phyloP scores from a whole-genome alignment of 2,329 filamentous ascomycete genomes.

The Hysterium pulicare region DNA sequence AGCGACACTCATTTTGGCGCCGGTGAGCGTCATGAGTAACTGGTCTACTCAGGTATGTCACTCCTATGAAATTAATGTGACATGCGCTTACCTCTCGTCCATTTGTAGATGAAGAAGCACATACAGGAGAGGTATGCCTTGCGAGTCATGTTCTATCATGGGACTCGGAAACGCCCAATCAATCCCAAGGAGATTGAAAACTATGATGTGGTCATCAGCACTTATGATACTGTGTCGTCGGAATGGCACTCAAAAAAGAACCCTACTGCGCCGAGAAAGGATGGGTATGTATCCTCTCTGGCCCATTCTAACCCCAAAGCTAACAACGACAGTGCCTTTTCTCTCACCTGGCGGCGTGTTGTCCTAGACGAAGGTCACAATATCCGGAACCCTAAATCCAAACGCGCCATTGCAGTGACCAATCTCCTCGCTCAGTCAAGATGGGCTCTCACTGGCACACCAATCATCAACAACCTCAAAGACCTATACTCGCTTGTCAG shows the following conservation, averaged over 20 bases:
- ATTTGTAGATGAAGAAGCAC: constrained; percentile 60
- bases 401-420: constrained; percentile 66
- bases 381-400: constrained; percentile 74
- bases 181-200: constrained; percentile 55
- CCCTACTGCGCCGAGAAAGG: constrained; percentile 25
- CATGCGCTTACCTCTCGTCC: background rate
- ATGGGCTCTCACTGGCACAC: constrained; percentile 63
- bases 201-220: constrained; percentile 78
- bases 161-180: constrained; percentile 51
- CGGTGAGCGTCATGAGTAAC: constrained; percentile 84
- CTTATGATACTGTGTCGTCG: constrained; percentile 70
- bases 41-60: constrained; percentile 65
- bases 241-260: constrained; percentile 57
- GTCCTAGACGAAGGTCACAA: constrained; percentile 82
- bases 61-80: background rate
- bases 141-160: constrained; percentile 72
- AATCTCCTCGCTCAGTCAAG: constrained; percentile 66
- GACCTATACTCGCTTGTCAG: constrained; percentile 78
- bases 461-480: constrained; percentile 77
- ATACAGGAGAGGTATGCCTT: constrained; percentile 61
- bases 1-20: constrained; percentile 77
- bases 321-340: constrained; percentile 53
- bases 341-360: constrained; percentile 70
- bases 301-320: background rate
- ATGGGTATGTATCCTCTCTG: constrained; percentile 17